Evolutionary conservation across 805 yeast species (phyloP).

Genomic region (Jamesozyma rosinii): DNA sequence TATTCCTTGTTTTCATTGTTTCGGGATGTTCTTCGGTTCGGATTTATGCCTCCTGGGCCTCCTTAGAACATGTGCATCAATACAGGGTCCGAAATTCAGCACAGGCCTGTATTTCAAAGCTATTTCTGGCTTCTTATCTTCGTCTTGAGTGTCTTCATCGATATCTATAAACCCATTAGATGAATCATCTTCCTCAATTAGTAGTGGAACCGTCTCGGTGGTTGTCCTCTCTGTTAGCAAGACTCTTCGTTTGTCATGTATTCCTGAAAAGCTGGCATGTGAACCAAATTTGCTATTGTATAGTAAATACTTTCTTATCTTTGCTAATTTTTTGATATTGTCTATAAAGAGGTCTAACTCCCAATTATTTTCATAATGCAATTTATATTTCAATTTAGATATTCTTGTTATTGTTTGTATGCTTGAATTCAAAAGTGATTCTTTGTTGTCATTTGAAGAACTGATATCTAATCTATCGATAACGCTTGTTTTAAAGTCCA

Average conservation of each 20-base stretch:
- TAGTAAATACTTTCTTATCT: conserved; percentile 19
- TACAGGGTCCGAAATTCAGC: conserved; percentile 19
- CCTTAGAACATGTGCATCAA: conserved; percentile 25
- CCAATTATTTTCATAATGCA: conserved; percentile 25
- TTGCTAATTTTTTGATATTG: conserved; percentile 17
- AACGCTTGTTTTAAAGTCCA: conserved; percentile 16
- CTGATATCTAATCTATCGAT: conserved; percentile 7
- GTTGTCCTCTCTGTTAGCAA: conserved; percentile 2
- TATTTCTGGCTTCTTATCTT: conserved; percentile 18
- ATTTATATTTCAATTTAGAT: conserved; percentile 19
- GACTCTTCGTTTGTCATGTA: conserved; percentile 3
- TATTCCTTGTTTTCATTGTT: neutral
- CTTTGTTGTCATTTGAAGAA: neutral
- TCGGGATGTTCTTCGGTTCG: neutral
- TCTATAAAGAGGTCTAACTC: conserved; percentile 24
- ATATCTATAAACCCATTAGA: neutral
- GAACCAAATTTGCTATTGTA: conserved; percentile 6
- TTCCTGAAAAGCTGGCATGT: neutral
- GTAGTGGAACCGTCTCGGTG: neutral
- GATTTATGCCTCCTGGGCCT: conserved; percentile 24
- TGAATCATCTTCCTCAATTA: neutral
- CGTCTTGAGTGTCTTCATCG: neutral
- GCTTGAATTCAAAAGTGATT: conserved; percentile 8
- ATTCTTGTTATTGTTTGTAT: conserved; percentile 20
- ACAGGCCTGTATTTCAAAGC: conserved; percentile 17